Evolutionary conservation across 1,139 yeast genomes (phyloP).

Genomic region (Sugiyamaella castrensis): DNA sequence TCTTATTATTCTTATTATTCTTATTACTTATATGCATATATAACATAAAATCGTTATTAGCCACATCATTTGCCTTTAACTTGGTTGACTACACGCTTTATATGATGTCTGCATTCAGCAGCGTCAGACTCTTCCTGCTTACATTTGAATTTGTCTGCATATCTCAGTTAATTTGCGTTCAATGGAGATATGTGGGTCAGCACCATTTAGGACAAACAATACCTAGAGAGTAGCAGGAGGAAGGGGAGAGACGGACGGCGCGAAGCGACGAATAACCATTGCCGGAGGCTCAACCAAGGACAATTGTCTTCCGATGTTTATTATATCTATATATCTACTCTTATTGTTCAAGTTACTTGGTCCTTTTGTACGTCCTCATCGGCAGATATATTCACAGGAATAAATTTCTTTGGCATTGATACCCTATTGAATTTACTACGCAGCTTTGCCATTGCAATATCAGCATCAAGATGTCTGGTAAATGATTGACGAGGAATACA

Average conservation of each 20-base stretch:
- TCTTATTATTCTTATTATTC: conserved; percentile 1
- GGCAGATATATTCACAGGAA: conserved; percentile 37
- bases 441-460: conserved; percentile 78
- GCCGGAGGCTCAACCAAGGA: too few species aligned
- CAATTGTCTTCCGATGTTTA: too few species aligned
- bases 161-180: too few species aligned
- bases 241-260: too few species aligned
- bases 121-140: too few species aligned
- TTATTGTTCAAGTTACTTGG: not conserved
- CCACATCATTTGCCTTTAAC: not conserved
- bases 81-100: too few species aligned
- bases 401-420: conserved; percentile 66
- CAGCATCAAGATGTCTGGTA: conserved; percentile 92
- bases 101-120: too few species aligned
- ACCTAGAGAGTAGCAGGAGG: too few species aligned
- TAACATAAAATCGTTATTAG: not conserved
- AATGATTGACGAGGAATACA: conserved; percentile 88
- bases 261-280: too few species aligned
- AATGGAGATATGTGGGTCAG: too few species aligned
- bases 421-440: conserved; percentile 83
- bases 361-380: conserved; percentile 12
- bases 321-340: not conserved
- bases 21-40: not conserved
- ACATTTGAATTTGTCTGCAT: too few species aligned
- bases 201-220: too few species aligned